A percentile compares a stretch with the other conserved stretches of the same genome.
phyloP scores from a whole-genome alignment of 2,329 filamentous ascomycete genomes.

The Alternaria solani region DNA sequence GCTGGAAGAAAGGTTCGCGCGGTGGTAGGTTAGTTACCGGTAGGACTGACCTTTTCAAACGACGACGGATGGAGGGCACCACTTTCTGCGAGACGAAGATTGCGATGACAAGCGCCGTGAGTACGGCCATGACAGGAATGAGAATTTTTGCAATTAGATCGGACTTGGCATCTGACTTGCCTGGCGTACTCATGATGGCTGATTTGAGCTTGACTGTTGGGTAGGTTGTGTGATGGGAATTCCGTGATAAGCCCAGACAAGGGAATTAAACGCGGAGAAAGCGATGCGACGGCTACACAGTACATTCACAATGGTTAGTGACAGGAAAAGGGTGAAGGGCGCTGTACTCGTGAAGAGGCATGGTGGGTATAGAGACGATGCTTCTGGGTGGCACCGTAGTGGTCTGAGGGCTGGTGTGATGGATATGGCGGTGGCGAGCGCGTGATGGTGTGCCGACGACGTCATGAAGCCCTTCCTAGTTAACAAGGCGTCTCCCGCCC shows the following conservation, averaged over 20 bases:
- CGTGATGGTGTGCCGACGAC: conserved; percentile 19
- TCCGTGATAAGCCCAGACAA: neutral
- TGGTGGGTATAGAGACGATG: neutral
- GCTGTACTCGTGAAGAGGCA: neutral
- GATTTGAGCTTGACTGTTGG: too few species aligned
- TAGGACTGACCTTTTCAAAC: neutral
- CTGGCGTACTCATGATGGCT: neutral
- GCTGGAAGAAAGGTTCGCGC: conserved; percentile 4
- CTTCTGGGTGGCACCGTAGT: neutral
- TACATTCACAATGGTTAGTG: neutral
- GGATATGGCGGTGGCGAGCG: conserved; percentile 12
- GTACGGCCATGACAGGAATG: neutral
- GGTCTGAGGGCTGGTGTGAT: conserved; percentile 11
- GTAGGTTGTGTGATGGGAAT: neutral
- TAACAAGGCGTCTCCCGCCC: conserved; percentile 2
- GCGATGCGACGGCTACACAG: neutral
- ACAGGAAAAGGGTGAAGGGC: neutral
- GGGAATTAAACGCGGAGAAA: neutral
- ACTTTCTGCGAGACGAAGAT: too few species aligned
- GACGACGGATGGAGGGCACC: too few species aligned
- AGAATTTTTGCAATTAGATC: neutral
- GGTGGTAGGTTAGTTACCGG: conserved; percentile 4
- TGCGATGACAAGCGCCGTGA: neutral
- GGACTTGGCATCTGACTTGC: neutral
- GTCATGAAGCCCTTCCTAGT: conserved; percentile 13